phyloP scores from a whole-genome alignment of 306 rosid genomes.

The Quillaja saponaria region DNA sequence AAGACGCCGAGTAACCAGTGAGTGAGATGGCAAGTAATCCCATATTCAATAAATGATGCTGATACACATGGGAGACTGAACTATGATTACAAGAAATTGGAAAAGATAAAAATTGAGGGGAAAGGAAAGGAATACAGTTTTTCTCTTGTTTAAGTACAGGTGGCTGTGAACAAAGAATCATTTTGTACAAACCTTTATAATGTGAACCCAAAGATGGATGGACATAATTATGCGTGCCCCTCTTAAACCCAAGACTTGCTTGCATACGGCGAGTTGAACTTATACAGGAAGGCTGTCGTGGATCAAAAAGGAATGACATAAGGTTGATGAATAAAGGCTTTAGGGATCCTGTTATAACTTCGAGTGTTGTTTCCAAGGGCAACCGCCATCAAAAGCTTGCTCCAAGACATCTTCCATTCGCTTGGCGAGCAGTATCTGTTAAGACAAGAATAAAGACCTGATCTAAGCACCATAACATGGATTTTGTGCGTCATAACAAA shows the following conservation, averaged over 20 bases:
- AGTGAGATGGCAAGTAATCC: slow-evolving; percentile 9
- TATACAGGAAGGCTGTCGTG: slow-evolving; percentile 9
- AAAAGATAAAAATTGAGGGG: slow-evolving; percentile 1
- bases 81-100: slow-evolving; percentile 13
- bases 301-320: slow-evolving; percentile 9
- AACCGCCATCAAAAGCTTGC: slow-evolving; percentile 80
- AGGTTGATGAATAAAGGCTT: slow-evolving; percentile 4
- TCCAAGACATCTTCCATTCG: slow-evolving; percentile 81
- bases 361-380: slow-evolving; percentile 76
- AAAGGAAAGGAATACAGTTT: slow-evolving; percentile 17
- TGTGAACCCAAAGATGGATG: slow-evolving; percentile 10
- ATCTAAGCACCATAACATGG: slow-evolving; percentile 13
- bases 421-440: slow-evolving; percentile 69
- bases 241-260: slow-evolving; percentile 16
- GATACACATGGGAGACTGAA: slow-evolving; percentile 31
- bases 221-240: slow-evolving; percentile 22
- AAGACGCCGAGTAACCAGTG: background rate
- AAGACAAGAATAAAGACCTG: slow-evolving; percentile 1
- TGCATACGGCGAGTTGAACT: slow-evolving; percentile 7
- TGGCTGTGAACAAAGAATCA: too few relatives aligned
- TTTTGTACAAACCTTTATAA: too few relatives aligned
- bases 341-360: slow-evolving; percentile 53
- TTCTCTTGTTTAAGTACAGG: slow-evolving; percentile 27
- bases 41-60: slow-evolving; percentile 34
- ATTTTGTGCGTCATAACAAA: too few relatives aligned